Base-by-base conservation (phyloP, 805 yeast genomes). In the Candida fluviatilis region DNA sequence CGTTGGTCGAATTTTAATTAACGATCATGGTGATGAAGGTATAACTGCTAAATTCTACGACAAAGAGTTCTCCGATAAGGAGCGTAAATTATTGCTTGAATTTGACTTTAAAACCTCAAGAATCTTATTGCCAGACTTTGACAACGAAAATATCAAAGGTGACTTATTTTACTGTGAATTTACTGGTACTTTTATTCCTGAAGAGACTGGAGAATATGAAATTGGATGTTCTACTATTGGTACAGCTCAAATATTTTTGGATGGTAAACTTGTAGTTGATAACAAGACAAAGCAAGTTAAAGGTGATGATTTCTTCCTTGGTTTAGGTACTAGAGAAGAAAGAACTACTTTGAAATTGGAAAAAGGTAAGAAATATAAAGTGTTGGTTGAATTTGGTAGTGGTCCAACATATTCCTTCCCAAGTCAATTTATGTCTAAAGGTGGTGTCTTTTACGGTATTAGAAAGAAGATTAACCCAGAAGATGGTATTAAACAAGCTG, bases 151-250 rank as follows among this genome's bases (percentile, higher is more conserved):
- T 27, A 27, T 55, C 11, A 46, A 48, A 28, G 16, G 38, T 8
- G 36, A 54, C 34, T 46, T 57, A 33, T 75, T 62, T 48, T 78
- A 70, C 43, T 65, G 65, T 14, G 71, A 63, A 30, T 52, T 76
- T 40, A 66, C 55, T 32, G 74, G 74, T 32, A 49, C 54, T 21
- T 75, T 65, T 41, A 52, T 47, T 5, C 75, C 81, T 2, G 77
- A 73, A 17, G 66, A 60, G 31, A 45, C 68, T 31, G 81, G 72
- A 5, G 66, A 55, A 10, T 79, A 72, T 48, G 73, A 69, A 38
- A 70, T 80, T 47, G 82, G 83, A 27, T 51, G 71, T 35, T 54
- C 73, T 18, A 73, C 69, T 19, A 49, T 60, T 37, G 85, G 85
- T 19, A 75, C 82, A 26, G 82, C 78, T 17, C 68, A 69, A 49